Base-by-base conservation (phyloP, 257 asterid species). In the Misopates orontium region DNA sequence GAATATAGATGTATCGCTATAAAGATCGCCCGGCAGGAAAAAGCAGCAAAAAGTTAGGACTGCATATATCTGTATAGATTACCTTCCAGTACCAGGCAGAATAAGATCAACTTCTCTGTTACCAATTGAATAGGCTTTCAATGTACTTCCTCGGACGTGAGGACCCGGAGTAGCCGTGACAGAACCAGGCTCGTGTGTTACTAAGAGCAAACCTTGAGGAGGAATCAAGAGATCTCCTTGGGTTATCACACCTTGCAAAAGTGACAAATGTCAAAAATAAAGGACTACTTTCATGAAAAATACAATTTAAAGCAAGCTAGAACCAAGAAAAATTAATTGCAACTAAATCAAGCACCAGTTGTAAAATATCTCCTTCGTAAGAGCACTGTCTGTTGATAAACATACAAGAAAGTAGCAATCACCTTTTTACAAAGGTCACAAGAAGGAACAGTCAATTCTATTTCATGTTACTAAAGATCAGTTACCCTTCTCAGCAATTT, bases 41-140 rank as follows among this genome's bases (percentile, higher is more conserved):
- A 36, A 36, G 10, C 36, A 28, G 7, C 36, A 7, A 28, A 36
- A 36, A 5, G 11, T 1, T 36, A 36, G 42, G 42, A 4, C 42
- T 1, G 42, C 42, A 36, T 36, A 36, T 9, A 4, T 36, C 8
- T 4, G 42, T 36, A 6, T 28, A 36, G 8, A 10, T 66, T n/a
- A 66, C 70, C 70, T 65, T 65, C 70, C 70, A 32, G 70, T 65
- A 39, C 62, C 62, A 52, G 70, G 70, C 15, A 65, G 70, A 52
- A 53, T 31, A 39, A 65, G 54, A 53, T 65, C 70, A 4, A 40
- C 70, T 53, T 52, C 70, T 22, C 40, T 52, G 18, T 21, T 25
- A 11, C 70, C 62, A 14, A 65, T 65, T 10, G 70, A 65, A 56
- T 52, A 65, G 1, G 70, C 70, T 65, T 65, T 65, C 53, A 65